These are phyloP conservation scores for Geotrichum reessii DNA, from an alignment of 1,139 yeast species.

Conservation along the genomic window DNA sequence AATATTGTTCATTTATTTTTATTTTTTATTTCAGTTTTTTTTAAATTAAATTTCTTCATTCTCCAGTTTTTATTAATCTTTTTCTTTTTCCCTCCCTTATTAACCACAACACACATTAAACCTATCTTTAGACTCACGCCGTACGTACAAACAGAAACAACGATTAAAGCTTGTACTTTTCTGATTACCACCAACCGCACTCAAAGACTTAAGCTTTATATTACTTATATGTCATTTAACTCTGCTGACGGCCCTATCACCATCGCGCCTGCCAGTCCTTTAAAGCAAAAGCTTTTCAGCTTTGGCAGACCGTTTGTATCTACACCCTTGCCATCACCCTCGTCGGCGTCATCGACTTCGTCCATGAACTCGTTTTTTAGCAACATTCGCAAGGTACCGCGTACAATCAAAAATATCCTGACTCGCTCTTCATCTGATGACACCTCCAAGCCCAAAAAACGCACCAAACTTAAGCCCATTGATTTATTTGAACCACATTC, in stretches of 20 bases:
- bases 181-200: no score
- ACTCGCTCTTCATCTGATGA: neutral
- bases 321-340: neutral
- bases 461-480: neutral
- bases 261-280: neutral
- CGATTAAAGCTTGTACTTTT: no score
- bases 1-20: no score
- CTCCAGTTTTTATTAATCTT: no score
- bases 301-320: neutral
- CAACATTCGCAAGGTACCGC: conserved; percentile 9
- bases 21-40: no score
- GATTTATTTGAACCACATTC: conserved; percentile 1
- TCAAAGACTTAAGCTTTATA: neutral
- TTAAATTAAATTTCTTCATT: no score
- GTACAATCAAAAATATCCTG: conserved; percentile 6
- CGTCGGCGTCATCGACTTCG: neutral
- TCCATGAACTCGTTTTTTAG: conserved; percentile 1
- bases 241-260: neutral
- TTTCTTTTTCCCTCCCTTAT: no score
- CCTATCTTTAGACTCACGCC: no score
- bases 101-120: no score
- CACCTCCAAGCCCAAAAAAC: neutral
- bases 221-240: neutral
- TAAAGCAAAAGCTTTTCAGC: neutral
- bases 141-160: no score